These are phyloP conservation scores for Huntiella savannae DNA, from an alignment of 2,329 filamentous ascomycete species.

Conservation along the genomic window DNA sequence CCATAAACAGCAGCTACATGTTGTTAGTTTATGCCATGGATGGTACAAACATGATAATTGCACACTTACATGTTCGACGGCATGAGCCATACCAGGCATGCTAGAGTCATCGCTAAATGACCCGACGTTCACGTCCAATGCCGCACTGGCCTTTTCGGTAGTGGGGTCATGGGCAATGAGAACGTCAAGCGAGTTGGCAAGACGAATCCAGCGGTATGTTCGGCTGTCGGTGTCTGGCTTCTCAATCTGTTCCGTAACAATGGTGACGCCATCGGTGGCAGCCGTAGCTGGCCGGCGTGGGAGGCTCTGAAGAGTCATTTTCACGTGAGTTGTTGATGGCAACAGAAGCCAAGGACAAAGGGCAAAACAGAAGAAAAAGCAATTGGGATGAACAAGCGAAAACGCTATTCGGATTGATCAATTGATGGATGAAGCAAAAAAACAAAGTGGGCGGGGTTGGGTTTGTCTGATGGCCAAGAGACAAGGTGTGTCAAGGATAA, in stretches of 20 bases:
- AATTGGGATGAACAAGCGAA: not conserved
- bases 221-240: slow-evolving; percentile 73
- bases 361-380: not conserved
- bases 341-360: not conserved
- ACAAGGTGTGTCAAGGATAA: too few species aligned
- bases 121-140: slow-evolving; percentile 88
- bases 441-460: too few species aligned
- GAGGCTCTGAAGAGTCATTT: not conserved
- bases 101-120: slow-evolving; percentile 83
- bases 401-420: not conserved
- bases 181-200: slow-evolving; percentile 76
- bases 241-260: slow-evolving; percentile 53
- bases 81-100: slow-evolving; percentile 90
- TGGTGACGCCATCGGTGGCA: not conserved
- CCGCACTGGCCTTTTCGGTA: slow-evolving; percentile 91
- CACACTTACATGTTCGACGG: slow-evolving; percentile 66
- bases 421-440: too few species aligned
- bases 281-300: not conserved
- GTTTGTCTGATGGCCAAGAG: too few species aligned
- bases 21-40: not conserved
- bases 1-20: slow-evolving; percentile 72
- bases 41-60: not conserved
- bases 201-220: slow-evolving; percentile 66
- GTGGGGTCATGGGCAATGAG: slow-evolving; percentile 84
- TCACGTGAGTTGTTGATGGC: too few species aligned